phyloP scores from a whole-genome alignment of 371 early-diverging fungal species.

The Funneliformis caledonium region DNA sequence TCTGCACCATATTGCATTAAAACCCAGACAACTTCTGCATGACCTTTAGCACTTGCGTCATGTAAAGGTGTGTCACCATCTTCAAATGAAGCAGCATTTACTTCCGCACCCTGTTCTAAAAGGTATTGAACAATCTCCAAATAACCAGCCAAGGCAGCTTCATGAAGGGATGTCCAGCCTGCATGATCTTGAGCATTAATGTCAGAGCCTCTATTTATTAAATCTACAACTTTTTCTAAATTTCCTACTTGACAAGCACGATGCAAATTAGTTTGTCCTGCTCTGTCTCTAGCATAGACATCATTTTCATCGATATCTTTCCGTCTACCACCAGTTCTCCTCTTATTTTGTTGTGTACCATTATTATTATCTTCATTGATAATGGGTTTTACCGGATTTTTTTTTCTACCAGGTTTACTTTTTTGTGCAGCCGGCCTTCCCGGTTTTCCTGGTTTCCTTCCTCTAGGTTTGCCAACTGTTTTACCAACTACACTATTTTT shows the following conservation, averaged over 20 bases:
- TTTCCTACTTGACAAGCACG: constrained; percentile 55
- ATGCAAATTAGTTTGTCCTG: constrained; percentile 64
- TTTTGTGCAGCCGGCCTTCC: constrained; percentile 5
- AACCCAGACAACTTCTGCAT: constrained; percentile 60
- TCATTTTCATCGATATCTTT: constrained; percentile 30
- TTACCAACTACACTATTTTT: neutral
- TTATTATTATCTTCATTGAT: neutral
- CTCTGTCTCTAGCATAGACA: constrained; percentile 50
- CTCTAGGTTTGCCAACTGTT: neutral
- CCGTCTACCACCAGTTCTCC: neutral
- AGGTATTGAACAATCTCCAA: constrained; percentile 63
- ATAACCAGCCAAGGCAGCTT: constrained; percentile 75
- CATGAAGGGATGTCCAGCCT: constrained; percentile 84
- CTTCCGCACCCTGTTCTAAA: constrained; percentile 73
- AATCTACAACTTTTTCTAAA: constrained; percentile 53
- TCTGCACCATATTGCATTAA: constrained; percentile 68
- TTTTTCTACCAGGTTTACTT: neutral
- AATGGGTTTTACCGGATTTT: neutral
- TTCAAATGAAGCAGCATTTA: constrained; percentile 64
- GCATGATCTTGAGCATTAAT: constrained; percentile 71
- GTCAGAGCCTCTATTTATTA: constrained; percentile 76
- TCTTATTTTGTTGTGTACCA: neutral
- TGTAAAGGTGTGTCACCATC: constrained; percentile 79
- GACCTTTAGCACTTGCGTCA: constrained; percentile 77
- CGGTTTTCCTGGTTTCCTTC: constrained; percentile 1